A percentile compares a stretch with the other conserved stretches of the same genome.
Evolutionary conservation across 257 asterid genomes (phyloP).

Genomic region (Lavandula angustifolia): DNA sequence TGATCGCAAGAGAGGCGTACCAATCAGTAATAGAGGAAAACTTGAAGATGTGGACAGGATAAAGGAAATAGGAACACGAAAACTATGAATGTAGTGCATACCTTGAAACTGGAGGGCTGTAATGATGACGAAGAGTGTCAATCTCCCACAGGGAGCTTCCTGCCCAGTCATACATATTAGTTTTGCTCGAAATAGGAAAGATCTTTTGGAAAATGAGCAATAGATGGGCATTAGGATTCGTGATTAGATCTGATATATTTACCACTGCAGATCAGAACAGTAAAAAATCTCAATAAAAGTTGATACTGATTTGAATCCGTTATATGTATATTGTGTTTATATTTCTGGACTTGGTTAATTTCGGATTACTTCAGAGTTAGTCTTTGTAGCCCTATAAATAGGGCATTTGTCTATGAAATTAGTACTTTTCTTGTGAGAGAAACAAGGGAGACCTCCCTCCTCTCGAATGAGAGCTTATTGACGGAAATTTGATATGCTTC

Average conservation of each 20-base stretch:
- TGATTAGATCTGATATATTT: not conserved
- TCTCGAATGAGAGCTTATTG: too few relatives aligned
- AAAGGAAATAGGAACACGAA: slow-evolving; percentile 7
- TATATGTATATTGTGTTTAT: too few relatives aligned
- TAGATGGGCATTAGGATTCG: slow-evolving; percentile 1
- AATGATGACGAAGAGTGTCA: slow-evolving; percentile 82
- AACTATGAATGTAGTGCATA: slow-evolving; percentile 19
- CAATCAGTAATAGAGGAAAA: slow-evolving; percentile 14
- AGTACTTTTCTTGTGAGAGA: too few relatives aligned
- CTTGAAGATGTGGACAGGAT: not conserved
- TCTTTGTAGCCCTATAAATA: too few relatives aligned
- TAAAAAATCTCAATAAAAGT: too few relatives aligned
- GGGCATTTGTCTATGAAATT: too few relatives aligned
- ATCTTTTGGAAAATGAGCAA: slow-evolving; percentile 2
- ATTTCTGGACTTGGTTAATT: too few relatives aligned
- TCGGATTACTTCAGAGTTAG: too few relatives aligned
- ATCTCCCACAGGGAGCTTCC: slow-evolving; percentile 98
- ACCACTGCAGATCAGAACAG: too few relatives aligned
- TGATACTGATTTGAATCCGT: too few relatives aligned
- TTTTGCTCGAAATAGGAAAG: not conserved
- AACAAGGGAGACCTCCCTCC: too few relatives aligned
- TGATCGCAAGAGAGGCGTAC: slow-evolving; percentile 31
- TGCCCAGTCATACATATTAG: slow-evolving; percentile 38
- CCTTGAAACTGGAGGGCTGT: slow-evolving; percentile 90
- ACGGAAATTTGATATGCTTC: too few relatives aligned